A percentile compares a stretch with the other conserved stretches of the same genome.
These are phyloP conservation scores for Diplodia seriata DNA, from an alignment of 2,329 filamentous ascomycete species.

Conservation along the genomic window DNA sequence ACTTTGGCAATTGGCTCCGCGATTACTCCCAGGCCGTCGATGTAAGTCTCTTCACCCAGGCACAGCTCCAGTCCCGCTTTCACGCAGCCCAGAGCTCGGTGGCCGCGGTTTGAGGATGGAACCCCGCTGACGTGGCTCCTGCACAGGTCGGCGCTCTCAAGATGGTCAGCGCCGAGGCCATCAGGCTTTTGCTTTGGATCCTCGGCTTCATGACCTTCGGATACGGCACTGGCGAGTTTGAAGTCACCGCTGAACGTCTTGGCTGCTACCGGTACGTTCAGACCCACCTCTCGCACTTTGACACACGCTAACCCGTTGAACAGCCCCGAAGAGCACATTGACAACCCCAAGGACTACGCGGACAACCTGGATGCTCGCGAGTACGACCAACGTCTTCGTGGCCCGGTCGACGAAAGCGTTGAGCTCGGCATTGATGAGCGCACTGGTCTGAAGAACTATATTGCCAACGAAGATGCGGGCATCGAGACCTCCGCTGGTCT, in stretches of 20 bases:
- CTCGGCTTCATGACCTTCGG: slow-evolving; percentile 90
- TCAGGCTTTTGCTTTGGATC: slow-evolving; percentile 86
- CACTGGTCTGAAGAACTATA: slow-evolving; percentile 84
- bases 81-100: neutral
- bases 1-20: slow-evolving; percentile 94
- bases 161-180: slow-evolving; percentile 86
- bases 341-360: slow-evolving; percentile 82
- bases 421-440: slow-evolving; percentile 79
- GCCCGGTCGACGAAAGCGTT: slow-evolving; percentile 76
- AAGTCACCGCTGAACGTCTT: slow-evolving; percentile 79
- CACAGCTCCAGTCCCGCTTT: neutral
- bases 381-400: slow-evolving; percentile 82
- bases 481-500: slow-evolving; percentile 85
- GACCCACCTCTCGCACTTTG: neutral
- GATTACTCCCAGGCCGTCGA: slow-evolving; percentile 96
- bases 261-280: slow-evolving; percentile 71
- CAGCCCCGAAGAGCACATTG: slow-evolving; percentile 78
- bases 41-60: slow-evolving; percentile 46
- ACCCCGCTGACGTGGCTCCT: slow-evolving; percentile 5
- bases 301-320: neutral
- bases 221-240: slow-evolving; percentile 82
- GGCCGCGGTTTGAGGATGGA: slow-evolving; percentile 3
- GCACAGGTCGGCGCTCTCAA: slow-evolving; percentile 78
- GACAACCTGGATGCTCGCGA: slow-evolving; percentile 85
- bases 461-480: slow-evolving; percentile 78